Evolutionary conservation across 2,329 filamentous ascomycete genomes (phyloP), one percentile per base, ranked within the genome.

Genomic region (Phyllosticta citriasiana): DNA sequence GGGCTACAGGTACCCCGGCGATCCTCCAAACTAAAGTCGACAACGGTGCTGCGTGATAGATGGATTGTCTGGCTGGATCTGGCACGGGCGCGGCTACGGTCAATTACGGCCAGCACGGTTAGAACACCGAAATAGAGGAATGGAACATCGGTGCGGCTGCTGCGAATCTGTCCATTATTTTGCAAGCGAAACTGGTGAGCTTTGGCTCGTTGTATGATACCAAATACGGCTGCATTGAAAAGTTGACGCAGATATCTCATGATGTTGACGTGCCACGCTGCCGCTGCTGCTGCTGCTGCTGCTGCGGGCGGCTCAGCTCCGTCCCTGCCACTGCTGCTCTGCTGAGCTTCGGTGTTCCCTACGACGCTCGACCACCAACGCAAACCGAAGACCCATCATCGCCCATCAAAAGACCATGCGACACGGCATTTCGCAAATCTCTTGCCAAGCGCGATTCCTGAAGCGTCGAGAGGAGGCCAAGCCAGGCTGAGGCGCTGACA

Each of bases 401-500:
- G 40, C 14, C 12, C 40, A 47, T 47, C 40, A 47, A 47, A 16
- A 47, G n/a, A 47, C 40, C 33, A 60, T 55, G 53, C 54, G 57
- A 53, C 30, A n/a, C 47, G 40, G 52, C 52, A 51, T 4, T 22
- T 47, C 33, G 30, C 25, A 7, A 3, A 33, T 27, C 25, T 30
- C 22, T 22, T 22, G n/a, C 53, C 58, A 52, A 56, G 30, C 25
- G 25, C 58, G 25, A 25, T 10, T 25, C n/a, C 35, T 12, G 53
- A 33, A 40, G 56, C 56, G 52, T 14, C 16, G 57, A 50, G 25
- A 24, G 5, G 5, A 8, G n/a, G 57, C 58, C 58, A 60, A 60
- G 53, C 59, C 59, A 14, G 55, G 55, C 59, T 61, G 55, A 61
- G 55, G 22, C 55, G 53, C 25, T 52, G 19, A 53, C 30, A 40